Conservation (phyloP, 805 yeast species). For the Lachancea thermotolerans region DNA sequence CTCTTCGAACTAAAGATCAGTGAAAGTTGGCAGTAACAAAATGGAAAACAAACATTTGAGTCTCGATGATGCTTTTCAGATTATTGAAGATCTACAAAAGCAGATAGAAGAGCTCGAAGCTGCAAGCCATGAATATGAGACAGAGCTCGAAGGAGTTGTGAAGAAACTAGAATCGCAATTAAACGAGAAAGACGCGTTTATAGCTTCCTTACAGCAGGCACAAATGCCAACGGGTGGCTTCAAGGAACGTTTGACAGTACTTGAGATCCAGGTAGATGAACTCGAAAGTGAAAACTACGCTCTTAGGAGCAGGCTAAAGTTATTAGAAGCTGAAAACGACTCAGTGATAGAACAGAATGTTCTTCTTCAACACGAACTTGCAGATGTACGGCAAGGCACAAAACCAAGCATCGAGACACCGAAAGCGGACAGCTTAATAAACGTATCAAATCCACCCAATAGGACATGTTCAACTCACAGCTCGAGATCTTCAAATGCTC, state of each 20-base stretch:
- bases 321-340: slow-evolving; percentile 13
- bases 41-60: background rate
- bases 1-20: background rate
- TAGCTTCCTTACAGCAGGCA: background rate
- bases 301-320: slow-evolving; percentile 7
- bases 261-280: slow-evolving; percentile 18
- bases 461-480: background rate
- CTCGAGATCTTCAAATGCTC: background rate
- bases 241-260: slow-evolving; percentile 7
- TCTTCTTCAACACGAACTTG: slow-evolving; percentile 17
- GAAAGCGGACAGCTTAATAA: background rate
- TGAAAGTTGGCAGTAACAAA: background rate
- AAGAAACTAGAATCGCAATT: slow-evolving; percentile 9
- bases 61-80: slow-evolving; percentile 7
- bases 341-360: slow-evolving; percentile 16
- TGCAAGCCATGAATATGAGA: slow-evolving; percentile 18
- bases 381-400: slow-evolving; percentile 8
- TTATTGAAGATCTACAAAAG: slow-evolving; percentile 12
- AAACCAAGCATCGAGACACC: background rate
- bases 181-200: slow-evolving; percentile 2
- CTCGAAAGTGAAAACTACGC: slow-evolving; percentile 14
- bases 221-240: background rate
- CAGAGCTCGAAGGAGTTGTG: slow-evolving; percentile 16
- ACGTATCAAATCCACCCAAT: background rate
- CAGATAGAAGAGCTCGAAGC: slow-evolving; percentile 17